phyloP scores from a whole-genome alignment of 768 basidiomycete species.

The Clitopilus passeckerianus region DNA sequence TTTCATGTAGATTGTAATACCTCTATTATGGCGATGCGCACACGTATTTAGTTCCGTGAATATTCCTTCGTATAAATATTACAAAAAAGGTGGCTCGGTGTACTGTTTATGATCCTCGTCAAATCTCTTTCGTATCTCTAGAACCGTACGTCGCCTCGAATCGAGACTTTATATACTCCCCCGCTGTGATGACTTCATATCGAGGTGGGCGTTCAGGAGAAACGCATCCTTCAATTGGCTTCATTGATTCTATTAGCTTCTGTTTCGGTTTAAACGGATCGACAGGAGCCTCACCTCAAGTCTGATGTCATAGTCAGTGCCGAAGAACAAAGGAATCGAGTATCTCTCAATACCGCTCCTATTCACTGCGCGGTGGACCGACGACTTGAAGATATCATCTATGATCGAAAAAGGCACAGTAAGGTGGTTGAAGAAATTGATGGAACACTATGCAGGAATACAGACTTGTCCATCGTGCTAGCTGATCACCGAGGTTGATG shows the following conservation, averaged over 20 bases:
- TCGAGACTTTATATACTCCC: constrained; percentile 76
- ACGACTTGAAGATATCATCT: constrained; percentile 92
- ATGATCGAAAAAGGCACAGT: neutral
- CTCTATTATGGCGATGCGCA: neutral
- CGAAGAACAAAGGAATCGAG: constrained; percentile 89
- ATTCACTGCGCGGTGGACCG: constrained; percentile 83
- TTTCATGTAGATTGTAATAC: neutral
- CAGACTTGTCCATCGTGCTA: constrained; percentile 87
- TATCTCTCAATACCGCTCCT: constrained; percentile 65
- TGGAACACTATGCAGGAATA: neutral
- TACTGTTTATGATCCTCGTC: neutral
- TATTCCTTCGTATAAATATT: too few relatives aligned
- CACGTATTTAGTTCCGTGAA: too few relatives aligned
- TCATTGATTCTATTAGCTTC: neutral
- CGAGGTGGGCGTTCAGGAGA: constrained; percentile 37
- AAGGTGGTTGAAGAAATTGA: neutral
- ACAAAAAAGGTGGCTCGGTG: too few relatives aligned
- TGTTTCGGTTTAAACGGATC: neutral
- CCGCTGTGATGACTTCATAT: constrained; percentile 72
- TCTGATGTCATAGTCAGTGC: constrained; percentile 79
- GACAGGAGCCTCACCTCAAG: constrained; percentile 52
- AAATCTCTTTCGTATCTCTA: neutral
- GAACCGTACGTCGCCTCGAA: constrained; percentile 58
- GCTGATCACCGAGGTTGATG: constrained; percentile 81
- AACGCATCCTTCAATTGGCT: constrained; percentile 52